Evolutionary conservation across 2,329 filamentous ascomycete genomes (phyloP).

Genomic region (Fusarium humuli): DNA sequence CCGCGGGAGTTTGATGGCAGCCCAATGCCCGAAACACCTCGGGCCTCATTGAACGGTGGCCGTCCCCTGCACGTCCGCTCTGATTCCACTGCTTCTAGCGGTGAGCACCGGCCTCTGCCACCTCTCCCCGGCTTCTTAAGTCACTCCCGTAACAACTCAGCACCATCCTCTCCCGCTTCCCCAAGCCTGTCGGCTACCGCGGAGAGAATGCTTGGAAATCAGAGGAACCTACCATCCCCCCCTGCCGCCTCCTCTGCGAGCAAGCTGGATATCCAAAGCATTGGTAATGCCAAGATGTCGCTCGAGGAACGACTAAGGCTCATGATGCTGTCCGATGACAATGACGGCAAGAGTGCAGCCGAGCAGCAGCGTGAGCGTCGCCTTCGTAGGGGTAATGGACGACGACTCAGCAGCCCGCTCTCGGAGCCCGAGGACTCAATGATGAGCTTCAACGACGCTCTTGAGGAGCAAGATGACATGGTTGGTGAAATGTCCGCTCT

Average conservation of each 20-base stretch:
- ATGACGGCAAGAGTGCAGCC: conserved; percentile 66
- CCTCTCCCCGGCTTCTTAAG: conserved; percentile 76
- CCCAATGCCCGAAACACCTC: conserved; percentile 69
- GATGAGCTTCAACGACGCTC: conserved; percentile 49
- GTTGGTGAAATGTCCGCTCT: conserved; percentile 70
- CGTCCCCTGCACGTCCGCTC: conserved; percentile 71
- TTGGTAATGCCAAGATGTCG: conserved; percentile 81
- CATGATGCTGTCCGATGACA: conserved; percentile 85
- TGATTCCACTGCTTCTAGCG: conserved; percentile 81
- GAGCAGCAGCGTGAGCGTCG: conserved; percentile 76
- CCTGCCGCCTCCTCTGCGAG: conserved; percentile 73
- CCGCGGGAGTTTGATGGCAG: conserved; percentile 71
- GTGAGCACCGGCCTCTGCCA: conserved; percentile 85
- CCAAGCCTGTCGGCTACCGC: conserved; percentile 75
- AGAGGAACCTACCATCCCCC: conserved; percentile 77
- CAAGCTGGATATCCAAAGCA: conserved; percentile 82
- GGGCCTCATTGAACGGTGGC: conserved; percentile 49
- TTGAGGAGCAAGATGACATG: conserved; percentile 69
- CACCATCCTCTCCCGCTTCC: conserved; percentile 66
- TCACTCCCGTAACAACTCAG: conserved; percentile 54
- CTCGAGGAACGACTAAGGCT: conserved; percentile 87
- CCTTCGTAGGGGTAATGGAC: conserved; percentile 70
- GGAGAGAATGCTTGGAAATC: conserved; percentile 75
- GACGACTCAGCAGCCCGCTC: conserved; percentile 59
- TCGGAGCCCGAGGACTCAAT: conserved; percentile 56